Base-by-base conservation (phyloP, 73 alveolate genomes). In the Blepharisma japonicum region DNA sequence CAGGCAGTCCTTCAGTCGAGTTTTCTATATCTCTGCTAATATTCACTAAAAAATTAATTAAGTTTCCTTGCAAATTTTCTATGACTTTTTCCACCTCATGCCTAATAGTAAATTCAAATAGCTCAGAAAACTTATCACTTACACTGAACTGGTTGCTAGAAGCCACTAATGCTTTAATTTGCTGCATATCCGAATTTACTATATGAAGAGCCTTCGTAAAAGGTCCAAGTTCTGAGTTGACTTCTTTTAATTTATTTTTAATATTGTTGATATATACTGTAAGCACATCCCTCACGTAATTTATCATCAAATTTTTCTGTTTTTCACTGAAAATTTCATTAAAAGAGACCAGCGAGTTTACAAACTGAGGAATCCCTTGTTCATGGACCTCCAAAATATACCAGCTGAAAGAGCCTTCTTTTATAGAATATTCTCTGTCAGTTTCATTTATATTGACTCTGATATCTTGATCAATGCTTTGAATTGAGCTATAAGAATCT, bases 231-330 rank as follows among this genome's bases (percentile, higher is more conserved):
- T 61, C 74, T 9, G 74, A 61, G 47, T 25, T 61, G 18, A 61
- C 18, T 9, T n/a, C 74, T 61, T 61, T 61, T n/a, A 61, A 20
- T 25, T 61, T 61, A 39, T 61, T 61, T 61, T 61, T 61, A 18
- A 9, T 18, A 25, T 61, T 61, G 38, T 25, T 14, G 39, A 61
- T 61, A 25, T 18, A 61, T 18, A 9, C 5, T 61, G 23, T 20
- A 61, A 25, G n/a, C 18, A 61, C 23, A 2, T 61, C 74, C 47
- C 23, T 61, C 18, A n/a, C 11, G 23, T 14, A 61, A 8, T 14
- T 8, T 25, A 18, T 8, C 18, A 61, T 14, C 49, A 18, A 9
- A 5, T 25, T 61, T 14, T 14, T n/a, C n/a, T 14, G 23, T 14
- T 14, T 61, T 11, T 39, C 46, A 25, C 47, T 9, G 23, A 61